Evolutionary conservation across 176 grass and related monocot genomes (phyloP), one percentile per base, ranked within the genome.

Genomic region (Alloteropsis semialata): DNA sequence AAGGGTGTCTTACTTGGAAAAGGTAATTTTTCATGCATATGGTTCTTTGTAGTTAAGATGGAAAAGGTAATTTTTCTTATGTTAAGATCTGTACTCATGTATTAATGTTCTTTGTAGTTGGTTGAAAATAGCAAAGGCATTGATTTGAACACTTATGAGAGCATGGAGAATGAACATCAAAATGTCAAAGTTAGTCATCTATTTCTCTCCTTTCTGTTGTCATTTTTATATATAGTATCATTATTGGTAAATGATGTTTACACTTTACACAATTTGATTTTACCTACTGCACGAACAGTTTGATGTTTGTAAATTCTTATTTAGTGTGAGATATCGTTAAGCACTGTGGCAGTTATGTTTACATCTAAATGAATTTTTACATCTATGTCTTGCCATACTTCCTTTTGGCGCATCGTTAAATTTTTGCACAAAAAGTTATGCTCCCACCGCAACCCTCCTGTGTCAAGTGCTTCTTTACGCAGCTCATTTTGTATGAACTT

Each of bases 101-200:
- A 76, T 65, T 29, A 48, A 66, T 73, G 25, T 85, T n/a, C 68
- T 84, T 57, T 84, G 82, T 89, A 95, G 96, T 74, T 98, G 68
- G 82, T 90, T 85, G 92, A 95, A 88, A 91, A 59, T 69, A 82
- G 68, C 74, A 95, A 84, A 93, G 94, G 90, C 43, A 42, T 95
- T 43, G 96, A 95, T 87, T 88, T 90, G 66, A 88, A 72, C 41
- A 90, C 90, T 59, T 86, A 95, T 12, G 93, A 98, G 77, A 51
- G 34, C 48, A 90, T 95, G 86, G 95, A 95, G 79, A 81, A 71
- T 74, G 92, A 98, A 75, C 87, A 93, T 76, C 92, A 95, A 71
- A 88, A 90, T 61, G 80, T 89, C 43, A 93, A 98, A 88, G 96
- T 95, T 57, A 63, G 75, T 88, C 29, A 3, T 77, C 82, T 63